Evolutionary conservation across 2,329 filamentous ascomycete genomes (phyloP).

Genomic region (Fusarium udum): DNA sequence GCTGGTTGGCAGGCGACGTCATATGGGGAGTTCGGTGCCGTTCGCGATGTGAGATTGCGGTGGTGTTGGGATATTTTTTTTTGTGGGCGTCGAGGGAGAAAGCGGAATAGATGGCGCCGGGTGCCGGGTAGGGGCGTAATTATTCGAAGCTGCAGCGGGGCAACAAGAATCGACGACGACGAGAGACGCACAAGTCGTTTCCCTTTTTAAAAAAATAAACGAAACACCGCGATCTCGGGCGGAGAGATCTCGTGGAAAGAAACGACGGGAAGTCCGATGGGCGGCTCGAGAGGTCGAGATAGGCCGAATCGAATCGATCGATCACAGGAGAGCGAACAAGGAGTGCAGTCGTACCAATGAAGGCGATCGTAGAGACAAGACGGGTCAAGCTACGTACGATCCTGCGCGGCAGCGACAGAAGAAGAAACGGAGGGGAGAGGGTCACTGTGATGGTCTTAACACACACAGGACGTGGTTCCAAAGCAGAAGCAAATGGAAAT

Average conservation of each 20-base stretch:
- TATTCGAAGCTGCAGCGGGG: constrained; percentile 37
- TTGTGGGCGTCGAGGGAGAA: constrained; percentile 37
- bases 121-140: constrained; percentile 32
- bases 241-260: constrained; percentile 31
- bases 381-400: constrained; percentile 50
- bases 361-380: constrained; percentile 43
- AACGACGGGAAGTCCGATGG: constrained; percentile 38
- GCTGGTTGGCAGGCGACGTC: constrained; percentile 68
- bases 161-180: constrained; percentile 29
- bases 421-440: constrained; percentile 40
- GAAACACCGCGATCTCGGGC: constrained; percentile 24
- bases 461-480: constrained; percentile 47
- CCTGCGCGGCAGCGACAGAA: constrained; percentile 43
- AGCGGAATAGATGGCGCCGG: constrained; percentile 39
- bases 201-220: constrained; percentile 10
- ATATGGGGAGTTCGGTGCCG: constrained; percentile 55
- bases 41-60: constrained; percentile 44
- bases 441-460: constrained; percentile 44
- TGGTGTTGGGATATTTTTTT: constrained; percentile 37
- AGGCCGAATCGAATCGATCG: constrained; percentile 41
- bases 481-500: constrained; percentile 46
- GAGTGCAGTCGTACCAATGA: constrained; percentile 43
- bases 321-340: constrained; percentile 38
- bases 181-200: constrained; percentile 23
- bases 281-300: constrained; percentile 40